phyloP scores from a whole-genome alignment of 140 eudicot genomes.

The Stevia rebaudiana region DNA sequence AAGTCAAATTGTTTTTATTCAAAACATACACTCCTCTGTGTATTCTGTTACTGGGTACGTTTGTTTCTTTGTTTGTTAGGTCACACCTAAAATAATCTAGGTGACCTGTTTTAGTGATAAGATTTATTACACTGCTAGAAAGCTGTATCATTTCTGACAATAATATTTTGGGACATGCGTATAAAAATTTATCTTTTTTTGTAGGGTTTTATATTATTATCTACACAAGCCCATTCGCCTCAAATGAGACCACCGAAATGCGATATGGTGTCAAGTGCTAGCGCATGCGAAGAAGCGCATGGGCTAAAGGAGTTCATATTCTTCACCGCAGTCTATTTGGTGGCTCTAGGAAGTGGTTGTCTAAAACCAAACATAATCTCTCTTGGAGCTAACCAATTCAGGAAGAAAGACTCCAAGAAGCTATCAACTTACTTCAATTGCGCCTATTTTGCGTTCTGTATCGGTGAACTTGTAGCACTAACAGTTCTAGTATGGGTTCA shows the following conservation, averaged over 20 bases:
- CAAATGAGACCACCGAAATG: slow-evolving; percentile 72
- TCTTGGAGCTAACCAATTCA: slow-evolving; percentile 72
- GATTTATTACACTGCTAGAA: too few species aligned
- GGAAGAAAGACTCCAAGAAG: slow-evolving; percentile 46
- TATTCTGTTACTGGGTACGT: too few species aligned
- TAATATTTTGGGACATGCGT: too few species aligned
- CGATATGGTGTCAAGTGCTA: slow-evolving; percentile 32
- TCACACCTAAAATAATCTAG: too few species aligned
- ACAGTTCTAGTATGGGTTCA: slow-evolving; percentile 85
- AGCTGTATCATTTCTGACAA: too few species aligned
- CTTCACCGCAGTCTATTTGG: slow-evolving; percentile 62
- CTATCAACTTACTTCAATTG: slow-evolving; percentile 75
- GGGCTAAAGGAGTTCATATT: slow-evolving; percentile 57
- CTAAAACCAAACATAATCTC: slow-evolving; percentile 79
- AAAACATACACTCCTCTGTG: background rate
- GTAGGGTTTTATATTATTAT: slow-evolving; percentile 69
- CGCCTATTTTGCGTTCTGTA: slow-evolving; percentile 79
- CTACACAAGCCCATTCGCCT: slow-evolving; percentile 73
- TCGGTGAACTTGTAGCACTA: slow-evolving; percentile 73
- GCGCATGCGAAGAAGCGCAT: slow-evolving; percentile 48
- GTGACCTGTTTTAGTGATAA: too few species aligned
- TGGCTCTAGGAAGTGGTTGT: slow-evolving; percentile 89
- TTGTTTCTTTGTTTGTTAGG: too few species aligned
- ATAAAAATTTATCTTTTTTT: background rate
- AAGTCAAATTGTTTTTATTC: slow-evolving; percentile 6